These are phyloP conservation scores for Pseudoturritis turrita DNA, from an alignment of 345 rosid species.

Conservation along the genomic window DNA sequence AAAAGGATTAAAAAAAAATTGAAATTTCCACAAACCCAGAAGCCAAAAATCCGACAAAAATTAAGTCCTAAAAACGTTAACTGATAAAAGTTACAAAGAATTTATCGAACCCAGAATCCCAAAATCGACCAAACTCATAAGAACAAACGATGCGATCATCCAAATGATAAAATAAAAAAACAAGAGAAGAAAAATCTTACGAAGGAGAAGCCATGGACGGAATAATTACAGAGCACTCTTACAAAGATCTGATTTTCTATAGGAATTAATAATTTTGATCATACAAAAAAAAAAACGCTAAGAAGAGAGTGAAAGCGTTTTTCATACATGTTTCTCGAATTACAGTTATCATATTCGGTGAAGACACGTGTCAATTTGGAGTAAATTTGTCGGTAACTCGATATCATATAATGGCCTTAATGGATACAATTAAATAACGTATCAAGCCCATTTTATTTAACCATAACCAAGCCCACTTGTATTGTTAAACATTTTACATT, in stretches of 20 bases:
- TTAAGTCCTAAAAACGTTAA: too few species aligned
- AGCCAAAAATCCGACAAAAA: not conserved
- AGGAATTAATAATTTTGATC: not conserved
- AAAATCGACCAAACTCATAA: not conserved
- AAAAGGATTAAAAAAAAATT: not conserved
- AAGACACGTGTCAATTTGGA: not conserved
- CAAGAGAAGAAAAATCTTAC: slow-evolving; percentile 3
- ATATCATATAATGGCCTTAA: too few species aligned
- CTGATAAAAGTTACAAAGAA: too few species aligned
- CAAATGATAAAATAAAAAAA: not conserved
- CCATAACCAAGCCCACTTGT: too few species aligned
- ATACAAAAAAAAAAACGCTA: not conserved
- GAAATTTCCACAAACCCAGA: not conserved
- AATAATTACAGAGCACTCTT: not conserved
- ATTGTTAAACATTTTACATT: too few species aligned
- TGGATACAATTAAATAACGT: too few species aligned
- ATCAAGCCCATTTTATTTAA: too few species aligned
- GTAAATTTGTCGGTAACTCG: not conserved
- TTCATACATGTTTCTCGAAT: not conserved
- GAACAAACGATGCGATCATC: not conserved
- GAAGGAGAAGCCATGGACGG: slow-evolving; percentile 5
- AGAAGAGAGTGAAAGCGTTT: not conserved
- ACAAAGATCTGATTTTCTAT: not conserved
- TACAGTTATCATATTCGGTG: not conserved
- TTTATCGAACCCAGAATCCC: not conserved